A percentile compares a stretch with the other conserved stretches of the same genome.
Evolutionary conservation across 805 yeast genomes (phyloP).

Genomic region (Candida germanica): DNA sequence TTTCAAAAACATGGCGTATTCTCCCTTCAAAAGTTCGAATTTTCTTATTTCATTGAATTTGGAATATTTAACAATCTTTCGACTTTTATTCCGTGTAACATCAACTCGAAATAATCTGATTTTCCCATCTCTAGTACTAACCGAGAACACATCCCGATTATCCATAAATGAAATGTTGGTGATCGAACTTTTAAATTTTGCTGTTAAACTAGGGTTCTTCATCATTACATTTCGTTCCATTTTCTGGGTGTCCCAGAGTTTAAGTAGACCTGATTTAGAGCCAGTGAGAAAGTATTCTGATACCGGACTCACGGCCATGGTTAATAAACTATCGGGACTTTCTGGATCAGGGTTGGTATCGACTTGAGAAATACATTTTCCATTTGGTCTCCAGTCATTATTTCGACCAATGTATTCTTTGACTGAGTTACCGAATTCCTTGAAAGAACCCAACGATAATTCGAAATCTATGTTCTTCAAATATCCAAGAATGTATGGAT

Average conservation of each 20-base stretch:
- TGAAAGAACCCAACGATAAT: conserved; percentile 56
- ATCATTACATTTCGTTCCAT: conserved; percentile 61
- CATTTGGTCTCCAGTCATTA: conserved; percentile 11
- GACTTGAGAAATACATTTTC: conserved; percentile 52
- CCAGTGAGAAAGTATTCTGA: conserved; percentile 71
- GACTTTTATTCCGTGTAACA: conserved; percentile 30
- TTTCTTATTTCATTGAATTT: conserved; percentile 38
- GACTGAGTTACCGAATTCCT: conserved; percentile 58
- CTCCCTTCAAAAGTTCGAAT: conserved; percentile 28
- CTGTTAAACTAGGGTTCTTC: conserved; percentile 41
- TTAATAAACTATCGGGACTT: conserved; percentile 41
- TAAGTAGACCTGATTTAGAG: conserved; percentile 68
- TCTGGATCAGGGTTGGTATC: conserved; percentile 47
- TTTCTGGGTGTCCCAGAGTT: conserved; percentile 72
- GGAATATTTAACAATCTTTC: conserved; percentile 26
- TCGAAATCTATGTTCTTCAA: conserved; percentile 52
- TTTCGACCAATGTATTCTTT: conserved; percentile 7
- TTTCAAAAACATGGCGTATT: conserved; percentile 9
- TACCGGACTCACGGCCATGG: conserved; percentile 58
- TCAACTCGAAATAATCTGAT: conserved; percentile 38
- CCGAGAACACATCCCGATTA: conserved; percentile 57
- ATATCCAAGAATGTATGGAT: conserved; percentile 58
- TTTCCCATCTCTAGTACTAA: conserved; percentile 47
- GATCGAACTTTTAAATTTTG: conserved; percentile 49
- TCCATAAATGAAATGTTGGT: conserved; percentile 49